phyloP scores from a whole-genome alignment of 2,329 filamentous ascomycete genomes.

The Cytospora chrysosperma region DNA sequence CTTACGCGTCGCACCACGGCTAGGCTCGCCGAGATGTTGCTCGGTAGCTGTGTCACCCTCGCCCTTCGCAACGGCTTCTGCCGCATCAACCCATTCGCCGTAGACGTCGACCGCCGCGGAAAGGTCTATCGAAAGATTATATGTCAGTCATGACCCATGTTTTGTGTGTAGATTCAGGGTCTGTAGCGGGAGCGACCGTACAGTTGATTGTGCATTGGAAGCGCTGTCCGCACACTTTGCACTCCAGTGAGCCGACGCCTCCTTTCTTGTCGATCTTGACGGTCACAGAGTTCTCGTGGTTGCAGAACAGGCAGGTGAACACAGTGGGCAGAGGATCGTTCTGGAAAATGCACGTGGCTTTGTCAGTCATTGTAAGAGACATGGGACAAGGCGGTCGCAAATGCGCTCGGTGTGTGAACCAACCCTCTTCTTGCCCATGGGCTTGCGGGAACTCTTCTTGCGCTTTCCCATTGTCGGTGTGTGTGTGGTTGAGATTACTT shows the following conservation, averaged over 20 bases:
- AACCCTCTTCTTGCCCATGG: conserved; percentile 80
- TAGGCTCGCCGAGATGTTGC: conserved; percentile 27
- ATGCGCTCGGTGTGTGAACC: neutral
- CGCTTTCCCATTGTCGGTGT: conserved; percentile 73
- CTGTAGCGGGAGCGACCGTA: conserved; percentile 42
- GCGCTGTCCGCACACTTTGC: conserved; percentile 89
- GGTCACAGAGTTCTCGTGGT: conserved; percentile 88
- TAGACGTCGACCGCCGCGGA: conserved; percentile 94
- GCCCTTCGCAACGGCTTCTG: conserved; percentile 36
- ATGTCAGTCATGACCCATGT: neutral
- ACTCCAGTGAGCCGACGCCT: conserved; percentile 79
- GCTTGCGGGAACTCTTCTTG: conserved; percentile 86
- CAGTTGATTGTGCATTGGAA: conserved; percentile 95
- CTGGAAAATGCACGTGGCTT: conserved; percentile 37
- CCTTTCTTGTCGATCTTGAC: conserved; percentile 94
- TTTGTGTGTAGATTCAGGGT: neutral
- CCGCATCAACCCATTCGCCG: conserved; percentile 94
- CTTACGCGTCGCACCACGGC: conserved; percentile 14
- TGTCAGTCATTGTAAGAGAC: conserved; percentile 7
- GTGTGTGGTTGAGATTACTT: neutral
- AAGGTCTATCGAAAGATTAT: conserved; percentile 59
- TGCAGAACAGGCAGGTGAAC: conserved; percentile 98
- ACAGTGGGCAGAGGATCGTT: conserved; percentile 71
- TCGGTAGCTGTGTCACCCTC: conserved; percentile 25
- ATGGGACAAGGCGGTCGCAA: neutral